Conservation (phyloP, 2,329 filamentous ascomycete species). For the Penicillium griseofulvum region DNA sequence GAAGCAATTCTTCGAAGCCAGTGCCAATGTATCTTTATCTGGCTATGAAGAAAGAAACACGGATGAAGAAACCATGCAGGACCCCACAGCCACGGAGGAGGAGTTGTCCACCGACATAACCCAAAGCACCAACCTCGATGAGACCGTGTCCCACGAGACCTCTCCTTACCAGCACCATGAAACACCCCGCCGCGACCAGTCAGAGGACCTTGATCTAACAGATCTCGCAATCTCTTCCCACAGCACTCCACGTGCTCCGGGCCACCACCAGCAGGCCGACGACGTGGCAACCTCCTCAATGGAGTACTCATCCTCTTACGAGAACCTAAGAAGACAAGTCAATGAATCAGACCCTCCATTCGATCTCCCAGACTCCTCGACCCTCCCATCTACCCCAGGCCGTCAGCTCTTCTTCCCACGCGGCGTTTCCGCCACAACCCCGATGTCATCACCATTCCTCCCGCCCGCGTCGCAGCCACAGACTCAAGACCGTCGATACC, state of each 20-base stretch:
- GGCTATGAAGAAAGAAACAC: constrained; percentile 79
- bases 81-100: constrained; percentile 54
- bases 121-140: constrained; percentile 37
- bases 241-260: constrained; percentile 48
- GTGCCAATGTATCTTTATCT: constrained; percentile 92
- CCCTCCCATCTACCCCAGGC: constrained; percentile 39
- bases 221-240: constrained; percentile 44
- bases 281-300: constrained; percentile 43
- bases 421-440: constrained; percentile 61
- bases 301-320: constrained; percentile 72
- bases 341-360: constrained; percentile 44
- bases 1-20: constrained; percentile 99
- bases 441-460: constrained; percentile 57
- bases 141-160: constrained; percentile 41
- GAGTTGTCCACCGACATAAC: constrained; percentile 55
- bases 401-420: constrained; percentile 26
- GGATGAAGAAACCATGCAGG: constrained; percentile 55
- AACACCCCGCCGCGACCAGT: constrained; percentile 24
- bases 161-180: constrained; percentile 37
- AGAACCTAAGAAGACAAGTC: constrained; percentile 67
- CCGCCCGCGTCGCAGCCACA: constrained; percentile 48
- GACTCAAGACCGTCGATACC: constrained; percentile 36
- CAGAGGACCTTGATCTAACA: constrained; percentile 48
- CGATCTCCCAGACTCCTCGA: constrained; percentile 34
- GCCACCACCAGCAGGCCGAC: constrained; percentile 22